Evolutionary conservation across 75 land plant genomes (phyloP).

Genomic region (Picea sitchensis): DNA sequence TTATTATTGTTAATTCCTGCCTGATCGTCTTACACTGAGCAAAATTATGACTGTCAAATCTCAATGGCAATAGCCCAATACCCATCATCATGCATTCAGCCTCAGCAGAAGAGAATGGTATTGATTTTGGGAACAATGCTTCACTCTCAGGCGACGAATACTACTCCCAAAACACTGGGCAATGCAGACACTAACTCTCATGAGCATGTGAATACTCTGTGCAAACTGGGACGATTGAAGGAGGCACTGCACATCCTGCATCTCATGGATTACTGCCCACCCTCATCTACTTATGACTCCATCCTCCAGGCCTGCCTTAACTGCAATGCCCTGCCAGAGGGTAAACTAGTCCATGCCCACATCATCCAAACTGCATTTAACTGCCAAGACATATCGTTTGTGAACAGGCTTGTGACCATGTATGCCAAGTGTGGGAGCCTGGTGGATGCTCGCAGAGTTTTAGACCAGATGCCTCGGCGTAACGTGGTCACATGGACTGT

Average conservation of each 20-base stretch:
- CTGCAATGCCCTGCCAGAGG: neutral
- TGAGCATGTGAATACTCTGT: conserved; percentile 1
- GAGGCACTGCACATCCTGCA: neutral
- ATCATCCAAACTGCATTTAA: conserved; percentile 8
- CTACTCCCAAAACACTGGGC: no score
- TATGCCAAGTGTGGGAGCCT: conserved; percentile 27
- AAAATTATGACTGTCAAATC: no score
- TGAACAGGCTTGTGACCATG: conserved; percentile 31
- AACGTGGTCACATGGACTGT: conserved; percentile 32
- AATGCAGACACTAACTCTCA: no score
- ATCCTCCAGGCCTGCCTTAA: neutral
- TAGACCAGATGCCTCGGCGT: conserved; percentile 19
- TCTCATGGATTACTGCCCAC: neutral
- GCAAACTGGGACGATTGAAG: neutral
- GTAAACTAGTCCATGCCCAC: neutral
- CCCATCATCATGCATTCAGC: no score
- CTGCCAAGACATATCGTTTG: neutral
- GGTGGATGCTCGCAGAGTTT: conserved; percentile 20
- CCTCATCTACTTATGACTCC: neutral
- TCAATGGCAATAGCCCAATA: no score
- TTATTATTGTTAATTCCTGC: no score
- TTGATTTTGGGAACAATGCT: no score
- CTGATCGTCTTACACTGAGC: no score
- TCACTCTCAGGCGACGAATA: no score
- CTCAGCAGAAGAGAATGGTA: no score